Evolutionary conservation across 805 yeast species (phyloP).

Genomic region (Kluyveromyces nonfermentans): DNA sequence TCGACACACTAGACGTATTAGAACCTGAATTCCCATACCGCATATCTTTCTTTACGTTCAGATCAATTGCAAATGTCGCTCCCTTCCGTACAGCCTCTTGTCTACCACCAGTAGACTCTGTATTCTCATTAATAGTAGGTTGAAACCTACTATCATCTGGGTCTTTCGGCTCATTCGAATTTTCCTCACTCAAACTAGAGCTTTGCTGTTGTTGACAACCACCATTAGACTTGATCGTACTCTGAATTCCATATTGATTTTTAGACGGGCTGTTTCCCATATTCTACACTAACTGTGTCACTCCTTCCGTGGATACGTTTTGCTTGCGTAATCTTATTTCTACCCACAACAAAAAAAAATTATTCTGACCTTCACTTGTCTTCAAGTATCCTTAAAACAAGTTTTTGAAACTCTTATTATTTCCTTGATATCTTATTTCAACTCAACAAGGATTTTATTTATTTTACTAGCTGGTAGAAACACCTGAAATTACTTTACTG

Average conservation of each 20-base stretch:
- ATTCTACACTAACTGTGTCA: slow-evolving; percentile 6
- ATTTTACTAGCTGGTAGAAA: not conserved
- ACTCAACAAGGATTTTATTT: not conserved
- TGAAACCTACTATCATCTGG: slow-evolving; percentile 39
- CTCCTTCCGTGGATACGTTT: not conserved
- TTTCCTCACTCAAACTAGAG: slow-evolving; percentile 20
- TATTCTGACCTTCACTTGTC: not conserved
- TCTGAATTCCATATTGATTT: slow-evolving; percentile 31
- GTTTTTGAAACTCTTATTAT: no score
- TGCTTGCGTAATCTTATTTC: not conserved
- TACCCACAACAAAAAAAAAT: not conserved
- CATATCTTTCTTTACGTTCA: slow-evolving; percentile 29
- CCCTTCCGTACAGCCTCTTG: slow-evolving; percentile 8
- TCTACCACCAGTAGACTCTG: slow-evolving; percentile 3
- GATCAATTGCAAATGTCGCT: slow-evolving; percentile 27
- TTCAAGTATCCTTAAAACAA: not conserved
- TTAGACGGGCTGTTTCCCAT: slow-evolving; percentile 64
- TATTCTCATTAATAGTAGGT: slow-evolving; percentile 28
- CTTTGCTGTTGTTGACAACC: slow-evolving; percentile 24
- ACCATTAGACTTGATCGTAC: slow-evolving; percentile 23
- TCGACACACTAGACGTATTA: slow-evolving; percentile 5
- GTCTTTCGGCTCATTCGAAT: slow-evolving; percentile 33
- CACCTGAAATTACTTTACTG: no score
- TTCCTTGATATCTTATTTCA: no score
- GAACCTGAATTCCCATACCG: slow-evolving; percentile 3